Evolutionary conservation across 257 asterid genomes (phyloP).

Genomic region (Coffea canephora): DNA sequence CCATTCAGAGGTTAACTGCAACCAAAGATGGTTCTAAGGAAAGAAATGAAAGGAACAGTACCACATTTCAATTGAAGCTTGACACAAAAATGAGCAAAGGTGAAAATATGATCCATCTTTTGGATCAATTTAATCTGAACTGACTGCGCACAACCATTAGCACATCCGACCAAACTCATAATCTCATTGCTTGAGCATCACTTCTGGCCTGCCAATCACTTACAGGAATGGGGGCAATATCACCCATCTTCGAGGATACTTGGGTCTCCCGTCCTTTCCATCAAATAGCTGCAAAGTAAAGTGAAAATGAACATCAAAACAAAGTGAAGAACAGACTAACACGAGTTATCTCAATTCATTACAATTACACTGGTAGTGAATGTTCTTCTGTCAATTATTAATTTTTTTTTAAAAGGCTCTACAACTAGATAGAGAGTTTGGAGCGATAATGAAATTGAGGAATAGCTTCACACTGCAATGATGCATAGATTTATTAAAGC

Average conservation of each 20-base stretch:
- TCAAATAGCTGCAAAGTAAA: slow-evolving; percentile 71
- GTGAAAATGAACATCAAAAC: slow-evolving; percentile 23
- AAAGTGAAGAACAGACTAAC: neutral
- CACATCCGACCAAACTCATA: neutral
- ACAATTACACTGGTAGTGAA: neutral
- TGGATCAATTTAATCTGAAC: slow-evolving; percentile 19
- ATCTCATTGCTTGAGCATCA: neutral
- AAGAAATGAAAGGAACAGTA: neutral
- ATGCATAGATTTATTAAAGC: neutral
- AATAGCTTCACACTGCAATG: neutral
- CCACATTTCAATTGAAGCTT: slow-evolving; percentile 1
- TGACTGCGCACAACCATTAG: slow-evolving; percentile 8
- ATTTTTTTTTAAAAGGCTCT: neutral
- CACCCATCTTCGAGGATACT: slow-evolving; percentile 94
- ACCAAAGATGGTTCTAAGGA: neutral
- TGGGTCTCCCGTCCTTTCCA: slow-evolving; percentile 89
- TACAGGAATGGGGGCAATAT: slow-evolving; percentile 95
- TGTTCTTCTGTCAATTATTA: neutral
- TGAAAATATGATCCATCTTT: slow-evolving; percentile 5
- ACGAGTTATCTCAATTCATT: neutral
- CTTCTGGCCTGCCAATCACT: slow-evolving; percentile 16
- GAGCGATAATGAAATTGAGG: neutral
- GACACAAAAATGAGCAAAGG: neutral
- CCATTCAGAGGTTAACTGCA: neutral
- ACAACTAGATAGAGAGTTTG: neutral